phyloP scores from a whole-genome alignment of 768 basidiomycete genomes.

The Tylopilus subfusipes region DNA sequence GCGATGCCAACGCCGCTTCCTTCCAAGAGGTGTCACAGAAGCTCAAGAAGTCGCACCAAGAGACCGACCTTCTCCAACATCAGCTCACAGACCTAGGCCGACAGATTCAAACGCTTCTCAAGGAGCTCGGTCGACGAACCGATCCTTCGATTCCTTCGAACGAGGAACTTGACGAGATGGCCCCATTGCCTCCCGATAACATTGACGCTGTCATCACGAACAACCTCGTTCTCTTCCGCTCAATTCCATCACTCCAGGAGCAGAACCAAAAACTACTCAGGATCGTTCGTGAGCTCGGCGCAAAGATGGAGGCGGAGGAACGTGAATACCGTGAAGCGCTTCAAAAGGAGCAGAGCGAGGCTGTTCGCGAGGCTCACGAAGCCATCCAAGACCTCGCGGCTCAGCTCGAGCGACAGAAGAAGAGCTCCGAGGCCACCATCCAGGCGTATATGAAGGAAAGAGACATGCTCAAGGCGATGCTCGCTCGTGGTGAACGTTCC shows the following conservation, averaged over 20 bases:
- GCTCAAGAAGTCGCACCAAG: conserved; percentile 50
- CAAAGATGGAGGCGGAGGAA: conserved; percentile 84
- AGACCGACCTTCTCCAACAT: conserved; percentile 65
- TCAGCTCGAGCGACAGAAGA: conserved; percentile 77
- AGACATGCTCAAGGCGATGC: conserved; percentile 77
- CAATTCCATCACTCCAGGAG: conserved; percentile 74
- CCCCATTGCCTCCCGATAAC: conserved; percentile 46
- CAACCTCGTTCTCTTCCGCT: conserved; percentile 82
- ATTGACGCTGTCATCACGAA: conserved; percentile 83
- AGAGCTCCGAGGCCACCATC: conserved; percentile 62
- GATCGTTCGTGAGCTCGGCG: conserved; percentile 78
- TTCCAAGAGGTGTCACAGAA: conserved; percentile 65
- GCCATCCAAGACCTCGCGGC: conserved; percentile 75
- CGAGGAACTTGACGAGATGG: conserved; percentile 50
- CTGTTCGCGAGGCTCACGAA: conserved; percentile 83
- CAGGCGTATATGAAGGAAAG: conserved; percentile 85
- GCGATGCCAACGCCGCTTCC: conserved; percentile 57
- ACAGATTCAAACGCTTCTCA: conserved; percentile 77
- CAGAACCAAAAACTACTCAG: conserved; percentile 89
- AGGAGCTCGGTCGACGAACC: conserved; percentile 75
- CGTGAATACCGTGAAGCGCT: conserved; percentile 66
- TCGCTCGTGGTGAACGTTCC: conserved; percentile 48
- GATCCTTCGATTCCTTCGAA: conserved; percentile 80
- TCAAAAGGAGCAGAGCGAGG: conserved; percentile 72
- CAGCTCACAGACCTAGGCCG: conserved; percentile 81